Evolutionary conservation across 1,284 basidiomycete species (phyloP).

Genomic region (Phellinidium pouzarii): DNA sequence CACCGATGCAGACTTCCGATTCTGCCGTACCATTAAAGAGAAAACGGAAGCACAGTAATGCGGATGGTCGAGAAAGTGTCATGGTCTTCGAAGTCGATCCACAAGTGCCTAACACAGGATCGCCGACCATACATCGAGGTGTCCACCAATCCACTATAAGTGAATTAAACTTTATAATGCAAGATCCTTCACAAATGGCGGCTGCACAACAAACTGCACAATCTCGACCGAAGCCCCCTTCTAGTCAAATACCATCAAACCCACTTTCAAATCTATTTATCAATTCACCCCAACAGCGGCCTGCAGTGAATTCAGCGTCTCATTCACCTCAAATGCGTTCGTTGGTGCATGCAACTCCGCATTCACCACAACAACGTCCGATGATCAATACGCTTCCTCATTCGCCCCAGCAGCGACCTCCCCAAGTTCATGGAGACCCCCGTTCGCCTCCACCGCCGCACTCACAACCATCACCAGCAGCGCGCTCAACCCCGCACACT

Average conservation of each 20-base stretch:
- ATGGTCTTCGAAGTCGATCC: conserved; percentile 14
- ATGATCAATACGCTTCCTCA: not conserved
- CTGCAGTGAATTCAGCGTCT: not conserved
- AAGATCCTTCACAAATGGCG: conserved; percentile 14
- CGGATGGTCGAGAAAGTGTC: conserved; percentile 12
- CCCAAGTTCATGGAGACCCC: not conserved
- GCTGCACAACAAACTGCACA: conserved; percentile 6
- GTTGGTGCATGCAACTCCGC: not conserved
- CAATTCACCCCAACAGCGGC: conserved; percentile 6
- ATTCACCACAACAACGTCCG: conserved; percentile 3
- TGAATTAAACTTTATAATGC: conserved; percentile 12
- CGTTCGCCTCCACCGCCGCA: not conserved
- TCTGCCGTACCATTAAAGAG: conserved; percentile 9
- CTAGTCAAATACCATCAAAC: not conserved
- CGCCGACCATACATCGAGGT: conserved; percentile 3
- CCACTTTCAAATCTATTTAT: not conserved
- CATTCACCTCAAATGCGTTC: conserved; percentile 1
- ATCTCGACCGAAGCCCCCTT: not conserved
- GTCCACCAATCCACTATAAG: conserved; percentile 6
- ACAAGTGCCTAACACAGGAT: not conserved
- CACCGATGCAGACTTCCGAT: not conserved
- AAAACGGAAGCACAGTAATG: conserved; percentile 14
- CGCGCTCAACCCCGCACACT: not conserved
- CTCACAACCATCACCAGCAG: not conserved
- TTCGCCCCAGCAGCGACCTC: conserved; percentile 6